A percentile compares a stretch with the other conserved stretches of the same genome.
Conservation (phyloP, 345 rosid species). For the Rhizophora apiculata region DNA sequence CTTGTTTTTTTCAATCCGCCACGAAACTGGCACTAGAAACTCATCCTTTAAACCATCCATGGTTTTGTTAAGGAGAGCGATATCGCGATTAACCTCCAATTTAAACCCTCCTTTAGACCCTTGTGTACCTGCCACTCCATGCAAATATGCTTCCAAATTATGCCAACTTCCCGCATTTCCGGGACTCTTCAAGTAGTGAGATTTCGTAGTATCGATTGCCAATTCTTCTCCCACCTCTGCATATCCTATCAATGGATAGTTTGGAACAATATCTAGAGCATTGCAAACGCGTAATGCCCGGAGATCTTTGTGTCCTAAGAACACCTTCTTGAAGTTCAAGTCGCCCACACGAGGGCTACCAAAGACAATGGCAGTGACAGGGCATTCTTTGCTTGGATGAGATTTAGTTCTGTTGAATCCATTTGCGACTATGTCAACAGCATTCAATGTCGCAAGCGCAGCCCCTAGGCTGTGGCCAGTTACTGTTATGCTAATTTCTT, state of each 20-base stretch:
- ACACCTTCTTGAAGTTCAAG: slow-evolving; percentile 2
- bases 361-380: slow-evolving; percentile 17
- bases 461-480: slow-evolving; percentile 62
- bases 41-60: slow-evolving; percentile 54
- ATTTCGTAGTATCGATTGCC: slow-evolving; percentile 4
- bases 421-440: slow-evolving; percentile 39
- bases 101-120: slow-evolving; percentile 1
- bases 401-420: slow-evolving; percentile 4
- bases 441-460: slow-evolving; percentile 49
- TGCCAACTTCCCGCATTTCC: slow-evolving; percentile 9
- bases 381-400: background rate
- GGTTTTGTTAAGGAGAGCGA: slow-evolving; percentile 14
- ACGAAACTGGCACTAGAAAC: slow-evolving; percentile 49
- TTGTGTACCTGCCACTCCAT: slow-evolving; percentile 22
- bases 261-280: slow-evolving; percentile 8
- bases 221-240: slow-evolving; percentile 12
- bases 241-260: slow-evolving; percentile 10
- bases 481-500: slow-evolving; percentile 50
- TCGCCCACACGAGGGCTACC: slow-evolving; percentile 20
- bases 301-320: background rate
- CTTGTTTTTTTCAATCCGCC: slow-evolving; percentile 60
- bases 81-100: slow-evolving; percentile 6
- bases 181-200: slow-evolving; percentile 11
- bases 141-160: slow-evolving; percentile 16
- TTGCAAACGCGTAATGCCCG: background rate